phyloP scores from a whole-genome alignment of 345 rosid species.

The Capsella bursapastoris region DNA sequence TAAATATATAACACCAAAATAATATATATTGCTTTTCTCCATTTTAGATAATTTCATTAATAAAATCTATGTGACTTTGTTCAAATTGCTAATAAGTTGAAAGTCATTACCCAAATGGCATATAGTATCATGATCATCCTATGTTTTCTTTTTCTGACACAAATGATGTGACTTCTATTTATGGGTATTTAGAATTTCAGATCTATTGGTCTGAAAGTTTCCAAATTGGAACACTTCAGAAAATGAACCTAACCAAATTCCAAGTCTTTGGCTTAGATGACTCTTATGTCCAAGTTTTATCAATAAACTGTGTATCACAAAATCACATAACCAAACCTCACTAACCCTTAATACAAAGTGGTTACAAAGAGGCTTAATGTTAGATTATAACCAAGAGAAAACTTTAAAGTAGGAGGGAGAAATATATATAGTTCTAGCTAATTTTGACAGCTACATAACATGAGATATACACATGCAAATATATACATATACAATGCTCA shows the following conservation, averaged over 20 bases:
- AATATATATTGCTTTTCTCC: not conserved
- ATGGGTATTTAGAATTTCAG: slow-evolving; percentile 9
- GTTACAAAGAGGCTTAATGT: slow-evolving; percentile 31
- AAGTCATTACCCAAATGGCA: too few relatives aligned
- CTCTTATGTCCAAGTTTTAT: too few relatives aligned
- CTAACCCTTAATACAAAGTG: slow-evolving; percentile 14
- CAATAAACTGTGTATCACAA: not conserved
- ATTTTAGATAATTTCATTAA: slow-evolving; percentile 12
- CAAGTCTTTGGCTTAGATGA: not conserved
- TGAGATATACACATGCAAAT: slow-evolving; percentile 22
- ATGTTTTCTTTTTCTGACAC: slow-evolving; percentile 32
- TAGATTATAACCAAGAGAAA: slow-evolving; percentile 51
- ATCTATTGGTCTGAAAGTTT: slow-evolving; percentile 4
- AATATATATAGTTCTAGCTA: slow-evolving; percentile 29
- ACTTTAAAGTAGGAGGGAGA: not conserved
- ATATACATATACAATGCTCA: not conserved
- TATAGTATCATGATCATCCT: not conserved
- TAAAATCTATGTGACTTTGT: not conserved
- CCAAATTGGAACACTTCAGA: slow-evolving; percentile 6
- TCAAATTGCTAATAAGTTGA: slow-evolving; percentile 6
- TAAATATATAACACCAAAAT: not conserved
- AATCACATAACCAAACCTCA: slow-evolving; percentile 22
- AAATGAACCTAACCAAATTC: not conserved
- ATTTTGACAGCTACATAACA: slow-evolving; percentile 36
- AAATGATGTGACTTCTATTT: slow-evolving; percentile 20